Evolutionary conservation across 2,329 filamentous ascomycete species (phyloP).

Genomic region (Cadophora malorum): DNA sequence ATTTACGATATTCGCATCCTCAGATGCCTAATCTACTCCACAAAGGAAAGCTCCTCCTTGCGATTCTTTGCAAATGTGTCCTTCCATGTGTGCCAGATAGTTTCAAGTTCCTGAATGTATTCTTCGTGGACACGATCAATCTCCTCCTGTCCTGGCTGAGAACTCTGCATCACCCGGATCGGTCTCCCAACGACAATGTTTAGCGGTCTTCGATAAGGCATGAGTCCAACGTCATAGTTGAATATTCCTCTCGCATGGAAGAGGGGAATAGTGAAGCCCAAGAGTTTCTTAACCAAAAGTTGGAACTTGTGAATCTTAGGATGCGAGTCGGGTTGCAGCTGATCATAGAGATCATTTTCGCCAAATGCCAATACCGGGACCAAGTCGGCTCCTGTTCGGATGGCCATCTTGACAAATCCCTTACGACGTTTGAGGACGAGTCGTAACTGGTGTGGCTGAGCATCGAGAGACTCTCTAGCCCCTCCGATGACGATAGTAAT

Average conservation of each 20-base stretch:
- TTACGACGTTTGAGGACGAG: slow-evolving; percentile 85
- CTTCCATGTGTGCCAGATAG: slow-evolving; percentile 80
- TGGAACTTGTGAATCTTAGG: slow-evolving; percentile 82
- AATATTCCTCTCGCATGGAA: slow-evolving; percentile 92
- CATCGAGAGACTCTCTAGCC: slow-evolving; percentile 89
- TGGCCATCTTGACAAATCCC: slow-evolving; percentile 92
- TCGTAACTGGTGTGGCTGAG: slow-evolving; percentile 76
- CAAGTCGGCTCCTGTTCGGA: slow-evolving; percentile 89
- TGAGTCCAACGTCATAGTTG: slow-evolving; percentile 95
- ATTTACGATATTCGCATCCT: background rate
- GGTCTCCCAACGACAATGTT: slow-evolving; percentile 90
- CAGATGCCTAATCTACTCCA: slow-evolving; percentile 53
- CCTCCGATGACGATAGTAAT: slow-evolving; percentile 97
- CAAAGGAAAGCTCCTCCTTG: slow-evolving; percentile 69
- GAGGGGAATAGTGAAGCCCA: slow-evolving; percentile 92
- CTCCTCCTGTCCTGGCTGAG: slow-evolving; percentile 73
- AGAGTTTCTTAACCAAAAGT: slow-evolving; percentile 80
- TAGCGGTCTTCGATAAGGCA: slow-evolving; percentile 88
- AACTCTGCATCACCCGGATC: slow-evolving; percentile 68
- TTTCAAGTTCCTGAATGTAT: slow-evolving; percentile 78
- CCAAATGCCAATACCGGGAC: slow-evolving; percentile 93
- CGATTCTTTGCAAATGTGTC: slow-evolving; percentile 72
- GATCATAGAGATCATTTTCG: slow-evolving; percentile 95
- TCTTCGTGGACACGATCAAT: slow-evolving; percentile 80
- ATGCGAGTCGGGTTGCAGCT: slow-evolving; percentile 78